Evolutionary conservation across 2,329 filamentous ascomycete species (phyloP).

Genomic region (Calycina marina): DNA sequence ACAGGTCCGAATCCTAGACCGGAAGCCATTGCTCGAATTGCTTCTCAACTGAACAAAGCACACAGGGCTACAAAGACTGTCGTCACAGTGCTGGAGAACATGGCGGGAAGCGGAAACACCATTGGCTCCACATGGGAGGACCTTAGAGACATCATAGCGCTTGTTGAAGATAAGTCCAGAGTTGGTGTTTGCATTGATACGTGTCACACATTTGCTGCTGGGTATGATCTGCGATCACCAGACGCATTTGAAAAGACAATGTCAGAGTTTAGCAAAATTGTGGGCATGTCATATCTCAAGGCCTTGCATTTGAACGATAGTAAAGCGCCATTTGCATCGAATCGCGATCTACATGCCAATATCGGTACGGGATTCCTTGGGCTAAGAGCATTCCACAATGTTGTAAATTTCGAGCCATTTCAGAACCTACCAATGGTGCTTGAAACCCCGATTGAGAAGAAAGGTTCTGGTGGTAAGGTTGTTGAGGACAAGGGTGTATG

Average conservation of each 20-base stretch:
- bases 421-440: conserved; percentile 77
- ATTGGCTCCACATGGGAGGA: conserved; percentile 80
- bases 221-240: conserved; percentile 73
- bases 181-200: conserved; percentile 95
- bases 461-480: conserved; percentile 48
- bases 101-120: conserved; percentile 81
- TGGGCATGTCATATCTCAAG: conserved; percentile 66
- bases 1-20: conserved; percentile 52
- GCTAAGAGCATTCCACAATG: conserved; percentile 74
- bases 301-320: conserved; percentile 92
- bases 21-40: conserved; percentile 65
- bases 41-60: conserved; percentile 66
- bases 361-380: conserved; percentile 93
- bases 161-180: conserved; percentile 65
- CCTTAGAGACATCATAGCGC: conserved; percentile 66
- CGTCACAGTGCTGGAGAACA: conserved; percentile 81
- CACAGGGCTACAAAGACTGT: conserved; percentile 64
- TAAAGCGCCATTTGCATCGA: conserved; percentile 72
- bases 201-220: conserved; percentile 88
- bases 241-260: conserved; percentile 61
- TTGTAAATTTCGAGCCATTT: conserved; percentile 72
- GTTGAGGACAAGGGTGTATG: conserved; percentile 72
- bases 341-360: conserved; percentile 85
- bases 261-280: conserved; percentile 57
- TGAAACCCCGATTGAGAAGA: conserved; percentile 82